Base-by-base conservation (phyloP, 148 eudicot species). In the Camellia japonica region DNA sequence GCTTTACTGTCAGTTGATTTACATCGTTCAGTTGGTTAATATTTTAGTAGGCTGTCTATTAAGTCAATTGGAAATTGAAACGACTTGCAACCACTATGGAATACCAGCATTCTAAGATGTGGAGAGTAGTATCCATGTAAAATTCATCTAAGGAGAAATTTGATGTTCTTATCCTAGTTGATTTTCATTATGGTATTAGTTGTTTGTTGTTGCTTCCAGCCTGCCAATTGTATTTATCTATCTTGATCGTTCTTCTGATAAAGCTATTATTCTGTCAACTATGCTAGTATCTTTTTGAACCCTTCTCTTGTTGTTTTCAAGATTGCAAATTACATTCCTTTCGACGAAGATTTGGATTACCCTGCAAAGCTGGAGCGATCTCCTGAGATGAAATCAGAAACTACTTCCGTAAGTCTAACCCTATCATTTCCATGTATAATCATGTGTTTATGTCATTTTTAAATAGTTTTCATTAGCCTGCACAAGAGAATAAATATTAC, bases 301-400 rank as follows among this genome's bases (percentile, higher is more conserved):
- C 68, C 68, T 76, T 46, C 72, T 60, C 38, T 70, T 86, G 56
- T 73, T 75, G 63, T 52, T 52, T 73, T 75, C 52, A 74, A 96
- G 99, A 96, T 96, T 82, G 91, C 99, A 88, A 96, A 96, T 83
- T 96, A 96, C 87, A 66, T 91, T 44, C 99, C 99, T 77, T 73
- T 90, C 43, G 89, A 88, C 82, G 98, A 92, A 85, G 99, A 96
- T 82, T 82, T 96, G 89, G 89, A 96, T 75, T 96, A 94, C 80
- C 99, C 99, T 80, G 87, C 90, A 79, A 96, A 96, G 84, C 87
- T 96, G 87, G 93, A 94, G 91, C 91, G 86, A 82, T 70, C 82
- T 73, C 86, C 93, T 46, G 90, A 85, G 76, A 82, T 81, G 65
- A 84, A 77, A 73, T 86, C 84, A 58, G 98, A 86, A 79, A 78